Conservation (phyloP, 169 alveolate species). For the Plasmodium adleri region DNA sequence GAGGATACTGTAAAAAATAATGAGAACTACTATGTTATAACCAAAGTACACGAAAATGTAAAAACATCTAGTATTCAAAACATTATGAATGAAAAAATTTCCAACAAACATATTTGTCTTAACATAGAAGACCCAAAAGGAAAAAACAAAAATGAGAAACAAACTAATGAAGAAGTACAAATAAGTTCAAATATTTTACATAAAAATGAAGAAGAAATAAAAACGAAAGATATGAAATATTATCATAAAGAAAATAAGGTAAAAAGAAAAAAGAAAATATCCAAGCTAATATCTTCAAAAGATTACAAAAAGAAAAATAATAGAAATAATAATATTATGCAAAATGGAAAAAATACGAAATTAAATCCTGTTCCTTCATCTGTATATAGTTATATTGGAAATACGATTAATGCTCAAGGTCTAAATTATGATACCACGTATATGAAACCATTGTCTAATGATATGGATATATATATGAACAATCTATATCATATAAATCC, state of each 20-base stretch:
- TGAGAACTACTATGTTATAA: background rate
- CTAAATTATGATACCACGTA: conserved; percentile 36
- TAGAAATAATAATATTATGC: background rate
- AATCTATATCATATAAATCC: conserved; percentile 49
- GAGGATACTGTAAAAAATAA: background rate
- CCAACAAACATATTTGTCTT: conserved; percentile 5
- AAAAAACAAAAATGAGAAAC: background rate
- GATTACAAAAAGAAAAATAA: conserved; percentile 18
- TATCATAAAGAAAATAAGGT: conserved; percentile 12
- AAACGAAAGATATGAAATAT: conserved; percentile 1
- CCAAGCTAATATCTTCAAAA: conserved; percentile 34
- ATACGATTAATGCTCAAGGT: conserved; percentile 42
- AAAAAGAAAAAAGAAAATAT: conserved; percentile 35
- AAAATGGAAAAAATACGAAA: conserved; percentile 25
- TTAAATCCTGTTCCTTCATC: conserved; percentile 20
- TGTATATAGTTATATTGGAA: conserved; percentile 52
- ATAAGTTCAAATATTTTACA: background rate
- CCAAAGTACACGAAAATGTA: background rate
- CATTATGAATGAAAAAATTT: background rate
- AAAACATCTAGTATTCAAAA: background rate
- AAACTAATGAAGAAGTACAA: conserved; percentile 7
- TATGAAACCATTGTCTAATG: conserved; percentile 40
- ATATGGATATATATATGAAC: conserved; percentile 52
- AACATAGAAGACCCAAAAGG: background rate
- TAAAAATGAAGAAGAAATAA: conserved; percentile 4